Evolutionary conservation across 2,329 filamentous ascomycete species (phyloP), one percentile per base, ranked within the genome.

Genomic region (Paraconiothyrium brasiliense): DNA sequence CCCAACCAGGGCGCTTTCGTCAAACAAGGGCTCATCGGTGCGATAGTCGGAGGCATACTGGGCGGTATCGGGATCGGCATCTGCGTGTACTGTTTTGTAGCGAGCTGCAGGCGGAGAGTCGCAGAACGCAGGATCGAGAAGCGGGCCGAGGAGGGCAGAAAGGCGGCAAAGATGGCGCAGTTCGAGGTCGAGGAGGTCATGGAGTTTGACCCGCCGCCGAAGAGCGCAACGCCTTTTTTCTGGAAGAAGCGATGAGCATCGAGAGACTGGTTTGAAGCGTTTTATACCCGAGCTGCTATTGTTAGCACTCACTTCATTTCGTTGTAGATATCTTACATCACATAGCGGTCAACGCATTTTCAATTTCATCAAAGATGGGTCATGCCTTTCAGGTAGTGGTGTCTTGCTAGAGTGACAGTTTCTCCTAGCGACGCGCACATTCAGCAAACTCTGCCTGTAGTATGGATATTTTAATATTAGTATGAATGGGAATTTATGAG

Each of bases 341-440:
- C 13, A 7, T 30, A 20, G 4, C 4, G 39, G 14, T 41, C n/a
- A 6, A 41, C 27, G 14, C 13, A 41, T 16, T 16, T 41, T n/a
- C 14, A 14, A 3, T 16, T 14, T 41, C 11, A 41, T 41, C 37
- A 14, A 13, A 2, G 16, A 6, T 16, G 16, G 0, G 82, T 76
- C 59, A 87, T 77, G 0, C 78, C 76, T 48, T 79, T 80, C 65
- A 84, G 69, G 62, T 85, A 84, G 10, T 81, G 78, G 54, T 82
- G 78, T 83, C 82, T 59, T 84, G 80, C 48, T 83, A 76, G 34
- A 84, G 68, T 0, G 82, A 83, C 0, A 84, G 83, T 11, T 86
- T 82, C 37, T 82, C 79, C 84, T 83, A 85, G 13, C 64, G 64
- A 51, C 73, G 76, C 1, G 85, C 81, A 22, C 77, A 74, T 24